Evolutionary conservation across 106 monocot genomes (phyloP).

Genomic region (Platanthera zijinensis): DNA sequence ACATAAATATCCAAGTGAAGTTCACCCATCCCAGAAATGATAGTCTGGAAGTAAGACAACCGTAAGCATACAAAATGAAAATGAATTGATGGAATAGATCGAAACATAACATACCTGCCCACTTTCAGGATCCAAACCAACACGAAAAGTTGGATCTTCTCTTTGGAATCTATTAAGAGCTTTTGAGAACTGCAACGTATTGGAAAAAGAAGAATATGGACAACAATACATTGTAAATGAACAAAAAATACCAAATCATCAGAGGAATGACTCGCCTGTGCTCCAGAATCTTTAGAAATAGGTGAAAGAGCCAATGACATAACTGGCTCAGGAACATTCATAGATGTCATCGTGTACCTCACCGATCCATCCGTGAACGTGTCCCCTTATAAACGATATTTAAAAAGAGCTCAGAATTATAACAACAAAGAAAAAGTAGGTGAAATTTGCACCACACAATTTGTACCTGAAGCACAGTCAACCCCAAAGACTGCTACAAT

Average conservation of each 20-base stretch:
- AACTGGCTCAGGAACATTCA: conserved; percentile 99
- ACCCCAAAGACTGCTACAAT: conserved; percentile 99
- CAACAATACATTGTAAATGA: not conserved
- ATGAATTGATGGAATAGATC: not conserved
- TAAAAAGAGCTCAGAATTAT: not conserved
- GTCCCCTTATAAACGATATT: conserved; percentile 57
- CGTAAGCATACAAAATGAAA: not conserved
- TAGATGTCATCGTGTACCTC: conserved; percentile 97
- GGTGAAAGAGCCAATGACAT: conserved; percentile 99
- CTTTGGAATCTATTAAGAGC: conserved; percentile 93
- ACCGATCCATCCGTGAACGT: conserved; percentile 97
- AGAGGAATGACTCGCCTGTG: conserved; percentile 73
- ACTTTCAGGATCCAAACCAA: conserved; percentile 94
- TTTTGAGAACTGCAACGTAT: conserved; percentile 73
- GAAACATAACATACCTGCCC: conserved; percentile 59
- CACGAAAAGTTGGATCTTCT: conserved; percentile 98
- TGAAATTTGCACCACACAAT: not conserved
- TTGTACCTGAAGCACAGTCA: conserved; percentile 92
- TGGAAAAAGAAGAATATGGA: conserved; percentile 7
- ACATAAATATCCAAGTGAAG: conserved; percentile 98
- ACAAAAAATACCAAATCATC: not conserved
- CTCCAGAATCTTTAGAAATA: conserved; percentile 95
- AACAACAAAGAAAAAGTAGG: too few species aligned
- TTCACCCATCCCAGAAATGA: conserved; percentile 99
- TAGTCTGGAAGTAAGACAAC: conserved; percentile 52